phyloP scores from a whole-genome alignment of 441 rosid genomes.

The Daphne laureola region DNA sequence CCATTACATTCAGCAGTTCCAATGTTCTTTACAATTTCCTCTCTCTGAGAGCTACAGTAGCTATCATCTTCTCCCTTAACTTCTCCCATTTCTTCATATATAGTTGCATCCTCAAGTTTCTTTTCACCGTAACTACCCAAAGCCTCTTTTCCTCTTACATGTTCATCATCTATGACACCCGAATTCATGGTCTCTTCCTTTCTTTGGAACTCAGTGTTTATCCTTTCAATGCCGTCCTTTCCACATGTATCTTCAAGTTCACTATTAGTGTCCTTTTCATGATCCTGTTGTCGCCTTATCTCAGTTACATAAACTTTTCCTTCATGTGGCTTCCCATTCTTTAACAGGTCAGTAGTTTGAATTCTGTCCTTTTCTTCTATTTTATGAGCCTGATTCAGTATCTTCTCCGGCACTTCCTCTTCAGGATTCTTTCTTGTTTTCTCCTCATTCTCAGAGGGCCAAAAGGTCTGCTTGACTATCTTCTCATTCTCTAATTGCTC shows the following conservation, averaged over 20 bases:
- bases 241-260: slow-evolving; percentile 28
- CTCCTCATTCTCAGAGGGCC: slow-evolving; percentile 28
- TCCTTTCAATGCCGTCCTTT: slow-evolving; percentile 36
- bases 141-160: slow-evolving; percentile 14
- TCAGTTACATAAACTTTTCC: slow-evolving; percentile 26
- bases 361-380: slow-evolving; percentile 29
- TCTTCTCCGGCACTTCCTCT: slow-evolving; percentile 33
- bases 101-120: slow-evolving; percentile 15
- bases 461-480: slow-evolving; percentile 25
- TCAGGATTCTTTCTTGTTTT: slow-evolving; percentile 18
- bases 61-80: slow-evolving; percentile 21
- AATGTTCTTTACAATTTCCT: slow-evolving; percentile 15
- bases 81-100: slow-evolving; percentile 25
- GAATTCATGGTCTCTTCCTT: slow-evolving; percentile 27
- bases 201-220: slow-evolving; percentile 25
- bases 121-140: slow-evolving; percentile 21
- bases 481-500: slow-evolving; percentile 35
- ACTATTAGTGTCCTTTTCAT: slow-evolving; percentile 30
- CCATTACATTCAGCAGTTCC: slow-evolving; percentile 19
- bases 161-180: slow-evolving; percentile 14
- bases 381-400: slow-evolving; percentile 22
- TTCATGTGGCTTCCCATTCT: slow-evolving; percentile 26
- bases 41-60: slow-evolving; percentile 11
- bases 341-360: slow-evolving; percentile 23
- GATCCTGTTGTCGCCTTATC: slow-evolving; percentile 27